Conservation (phyloP, 306 rosid species). For the Arachis hypogaea region DNA sequence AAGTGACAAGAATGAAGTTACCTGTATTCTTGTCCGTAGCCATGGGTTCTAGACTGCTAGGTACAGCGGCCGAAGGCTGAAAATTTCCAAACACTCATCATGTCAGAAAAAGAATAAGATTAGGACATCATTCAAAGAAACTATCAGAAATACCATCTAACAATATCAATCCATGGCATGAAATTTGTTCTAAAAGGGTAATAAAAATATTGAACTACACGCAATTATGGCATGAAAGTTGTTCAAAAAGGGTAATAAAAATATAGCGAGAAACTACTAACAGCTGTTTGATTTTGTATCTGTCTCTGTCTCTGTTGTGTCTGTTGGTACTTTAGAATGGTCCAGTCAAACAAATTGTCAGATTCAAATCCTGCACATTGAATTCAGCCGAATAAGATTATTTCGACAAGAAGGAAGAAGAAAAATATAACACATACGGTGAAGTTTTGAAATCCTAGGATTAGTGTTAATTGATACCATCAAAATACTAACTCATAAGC, state of each 20-base stretch:
- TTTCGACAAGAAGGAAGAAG: slow-evolving; percentile 18
- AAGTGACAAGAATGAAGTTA: slow-evolving; percentile 30
- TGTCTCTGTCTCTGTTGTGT: slow-evolving; percentile 45
- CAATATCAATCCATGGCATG: neutral
- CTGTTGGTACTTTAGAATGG: slow-evolving; percentile 74
- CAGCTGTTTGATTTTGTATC: slow-evolving; percentile 49
- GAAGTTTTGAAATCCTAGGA: slow-evolving; percentile 26
- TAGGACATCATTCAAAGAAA: slow-evolving; percentile 4
- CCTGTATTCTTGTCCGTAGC: slow-evolving; percentile 45
- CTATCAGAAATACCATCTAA: slow-evolving; percentile 31
- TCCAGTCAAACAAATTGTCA: slow-evolving; percentile 81
- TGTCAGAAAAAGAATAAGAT: slow-evolving; percentile 39
- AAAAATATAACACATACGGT: slow-evolving; percentile 7
- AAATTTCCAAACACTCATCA: slow-evolving; percentile 28
- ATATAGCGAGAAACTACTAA: slow-evolving; percentile 41
- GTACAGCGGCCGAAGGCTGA: slow-evolving; percentile 52
- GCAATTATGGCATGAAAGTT: too few relatives aligned
- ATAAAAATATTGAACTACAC: slow-evolving; percentile 14
- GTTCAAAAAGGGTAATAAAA: neutral
- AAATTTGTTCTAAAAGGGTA: too few relatives aligned
- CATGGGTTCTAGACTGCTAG: slow-evolving; percentile 42
- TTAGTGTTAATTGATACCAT: slow-evolving; percentile 21
- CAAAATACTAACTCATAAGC: slow-evolving; percentile 10
- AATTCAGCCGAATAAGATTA: slow-evolving; percentile 37
- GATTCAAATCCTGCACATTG: slow-evolving; percentile 63